Evolutionary conservation across 805 yeast species (phyloP).

Genomic region (Ogataea pini): DNA sequence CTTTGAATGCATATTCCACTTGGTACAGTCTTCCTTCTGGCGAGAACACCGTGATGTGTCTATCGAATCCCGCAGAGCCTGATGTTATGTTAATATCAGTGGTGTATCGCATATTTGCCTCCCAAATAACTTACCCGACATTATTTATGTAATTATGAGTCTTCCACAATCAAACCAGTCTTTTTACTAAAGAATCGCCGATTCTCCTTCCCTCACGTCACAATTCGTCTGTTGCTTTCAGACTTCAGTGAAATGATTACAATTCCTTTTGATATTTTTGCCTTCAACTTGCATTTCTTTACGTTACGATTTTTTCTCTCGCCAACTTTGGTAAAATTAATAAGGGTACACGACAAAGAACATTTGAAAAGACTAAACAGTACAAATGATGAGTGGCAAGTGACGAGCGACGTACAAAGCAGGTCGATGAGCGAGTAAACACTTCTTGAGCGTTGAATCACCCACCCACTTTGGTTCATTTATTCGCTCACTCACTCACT

Average conservation of each 20-base stretch:
- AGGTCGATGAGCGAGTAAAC: too few relatives aligned
- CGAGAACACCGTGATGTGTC: conserved; percentile 97
- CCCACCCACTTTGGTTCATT: too few relatives aligned
- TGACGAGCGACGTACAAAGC: too few relatives aligned
- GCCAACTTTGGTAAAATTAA: neutral
- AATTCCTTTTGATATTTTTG: conserved; percentile 1
- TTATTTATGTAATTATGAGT: conserved; percentile 9
- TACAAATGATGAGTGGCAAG: too few relatives aligned
- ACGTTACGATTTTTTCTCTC: neutral
- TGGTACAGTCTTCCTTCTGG: conserved; percentile 98
- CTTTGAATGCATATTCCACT: conserved; percentile 97
- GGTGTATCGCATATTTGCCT: neutral
- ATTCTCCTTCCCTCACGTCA: neutral
- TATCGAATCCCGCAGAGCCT: conserved; percentile 94
- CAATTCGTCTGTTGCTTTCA: neutral
- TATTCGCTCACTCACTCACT: too few relatives aligned
- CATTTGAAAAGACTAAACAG: too few relatives aligned
- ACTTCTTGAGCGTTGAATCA: too few relatives aligned
- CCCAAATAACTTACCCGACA: conserved; percentile 33
- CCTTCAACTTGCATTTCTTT: conserved; percentile 1
- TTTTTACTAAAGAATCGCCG: too few relatives aligned
- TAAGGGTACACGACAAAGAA: neutral
- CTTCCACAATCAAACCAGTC: too few relatives aligned
- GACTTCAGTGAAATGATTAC: neutral
- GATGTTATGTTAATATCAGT: conserved; percentile 21